These are phyloP conservation scores for Gracilaria gracilis DNA, from an alignment of 23 red algal species.

Conservation along the genomic window DNA sequence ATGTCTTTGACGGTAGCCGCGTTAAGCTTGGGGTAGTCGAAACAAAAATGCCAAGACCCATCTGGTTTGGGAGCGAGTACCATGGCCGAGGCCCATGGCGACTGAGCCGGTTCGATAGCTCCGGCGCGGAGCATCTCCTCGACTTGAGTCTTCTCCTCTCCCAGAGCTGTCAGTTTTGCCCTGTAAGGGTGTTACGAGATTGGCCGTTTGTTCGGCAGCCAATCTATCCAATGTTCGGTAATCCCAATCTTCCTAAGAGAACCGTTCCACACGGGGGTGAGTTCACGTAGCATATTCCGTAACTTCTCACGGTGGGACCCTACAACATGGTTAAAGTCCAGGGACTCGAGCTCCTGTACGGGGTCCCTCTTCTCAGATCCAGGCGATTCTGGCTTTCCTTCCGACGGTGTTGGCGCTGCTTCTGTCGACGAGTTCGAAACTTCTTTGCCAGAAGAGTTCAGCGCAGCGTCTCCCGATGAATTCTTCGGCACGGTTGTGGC, in stretches of 20 bases:
- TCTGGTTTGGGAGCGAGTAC: background rate
- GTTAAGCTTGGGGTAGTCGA: background rate
- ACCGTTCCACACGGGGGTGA: slow-evolving; percentile 12
- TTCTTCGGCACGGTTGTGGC: no score
- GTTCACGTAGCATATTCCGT: background rate
- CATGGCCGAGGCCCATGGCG: background rate
- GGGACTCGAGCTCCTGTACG: no score
- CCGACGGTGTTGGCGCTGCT: no score
- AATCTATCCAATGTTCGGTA: slow-evolving; percentile 1
- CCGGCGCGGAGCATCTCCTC: background rate
- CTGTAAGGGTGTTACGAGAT: background rate
- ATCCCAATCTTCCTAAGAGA: background rate
- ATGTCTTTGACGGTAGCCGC: background rate
- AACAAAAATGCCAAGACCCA: background rate
- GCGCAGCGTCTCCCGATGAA: no score
- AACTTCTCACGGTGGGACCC: background rate
- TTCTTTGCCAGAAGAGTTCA: no score
- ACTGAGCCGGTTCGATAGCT: slow-evolving; percentile 2
- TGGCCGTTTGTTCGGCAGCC: background rate
- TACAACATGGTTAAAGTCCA: no score
- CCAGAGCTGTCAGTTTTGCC: background rate
- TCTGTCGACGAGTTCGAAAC: no score
- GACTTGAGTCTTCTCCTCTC: background rate
- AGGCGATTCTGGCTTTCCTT: no score
- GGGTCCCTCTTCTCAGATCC: no score